Percentiles rank a stretch among this genome's conserved stretches.
These are phyloP conservation scores for Arabidopsis hybrid DNA, from an alignment of 441 rosid genomes.

Conservation along the genomic window DNA sequence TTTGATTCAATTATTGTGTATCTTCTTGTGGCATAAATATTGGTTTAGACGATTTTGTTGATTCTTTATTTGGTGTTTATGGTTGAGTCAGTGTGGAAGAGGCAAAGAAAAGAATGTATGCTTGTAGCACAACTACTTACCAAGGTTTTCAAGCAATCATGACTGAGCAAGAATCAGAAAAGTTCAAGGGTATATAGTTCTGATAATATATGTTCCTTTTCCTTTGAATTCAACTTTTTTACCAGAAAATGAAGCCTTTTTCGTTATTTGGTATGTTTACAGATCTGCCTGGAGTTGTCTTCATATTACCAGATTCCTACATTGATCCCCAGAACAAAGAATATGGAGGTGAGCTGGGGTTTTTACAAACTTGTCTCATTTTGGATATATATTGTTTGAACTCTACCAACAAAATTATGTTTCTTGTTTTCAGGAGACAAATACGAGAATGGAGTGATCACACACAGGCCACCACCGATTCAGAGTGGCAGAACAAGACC, in stretches of 20 bases:
- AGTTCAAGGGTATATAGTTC: constrained; percentile 58
- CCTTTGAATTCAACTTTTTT: background rate
- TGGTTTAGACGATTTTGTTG: constrained; percentile 1
- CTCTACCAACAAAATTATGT: background rate
- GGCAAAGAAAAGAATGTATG: constrained; percentile 82
- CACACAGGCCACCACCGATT: constrained; percentile 81
- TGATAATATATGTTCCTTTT: background rate
- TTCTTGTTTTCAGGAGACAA: constrained; percentile 68
- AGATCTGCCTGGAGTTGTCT: constrained; percentile 87
- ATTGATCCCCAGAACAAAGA: constrained; percentile 87
- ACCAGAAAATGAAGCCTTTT: constrained; percentile 24
- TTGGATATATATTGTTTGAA: background rate
- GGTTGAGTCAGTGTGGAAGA: constrained; percentile 71
- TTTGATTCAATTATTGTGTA: background rate
- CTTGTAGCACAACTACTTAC: constrained; percentile 94
- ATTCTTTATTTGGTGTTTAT: constrained; percentile 1
- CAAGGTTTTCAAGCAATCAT: constrained; percentile 92
- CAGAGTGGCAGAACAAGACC: constrained; percentile 52
- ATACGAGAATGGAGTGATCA: constrained; percentile 81
- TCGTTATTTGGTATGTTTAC: constrained; percentile 32
- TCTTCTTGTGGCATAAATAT: background rate
- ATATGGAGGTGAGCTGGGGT: constrained; percentile 72
- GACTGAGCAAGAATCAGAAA: constrained; percentile 85
- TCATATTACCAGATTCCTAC: constrained; percentile 89
- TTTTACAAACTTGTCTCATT: constrained; percentile 4